Conservation (phyloP, 2,329 filamentous ascomycete species). For the Colletotrichum sp. region DNA sequence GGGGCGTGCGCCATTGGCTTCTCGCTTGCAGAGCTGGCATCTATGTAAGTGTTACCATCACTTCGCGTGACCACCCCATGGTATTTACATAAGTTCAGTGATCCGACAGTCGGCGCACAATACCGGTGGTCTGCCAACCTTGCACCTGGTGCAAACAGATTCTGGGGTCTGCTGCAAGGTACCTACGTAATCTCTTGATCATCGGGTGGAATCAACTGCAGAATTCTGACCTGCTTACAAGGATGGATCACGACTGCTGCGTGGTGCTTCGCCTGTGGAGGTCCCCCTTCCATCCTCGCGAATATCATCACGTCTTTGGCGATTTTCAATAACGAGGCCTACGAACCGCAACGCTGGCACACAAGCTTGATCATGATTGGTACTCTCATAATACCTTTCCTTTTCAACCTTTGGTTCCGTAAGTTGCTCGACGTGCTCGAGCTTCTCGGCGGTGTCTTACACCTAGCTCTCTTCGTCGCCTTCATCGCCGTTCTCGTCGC, state of each 20-base stretch:
- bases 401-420: background rate
- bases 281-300: background rate
- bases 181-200: background rate
- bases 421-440: background rate
- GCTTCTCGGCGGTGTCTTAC: background rate
- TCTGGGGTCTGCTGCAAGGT: background rate
- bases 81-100: background rate
- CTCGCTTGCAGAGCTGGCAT: background rate
- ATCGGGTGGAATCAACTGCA: background rate
- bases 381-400: background rate
- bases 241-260: background rate
- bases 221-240: background rate
- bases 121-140: background rate
- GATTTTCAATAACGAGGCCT: background rate
- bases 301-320: background rate
- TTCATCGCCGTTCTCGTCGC: background rate
- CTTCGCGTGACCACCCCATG: background rate
- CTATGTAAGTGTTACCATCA: background rate
- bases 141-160: accelerated
- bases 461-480: background rate
- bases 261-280: background rate
- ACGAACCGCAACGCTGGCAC: background rate
- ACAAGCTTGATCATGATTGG: background rate
- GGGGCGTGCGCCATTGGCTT: background rate
- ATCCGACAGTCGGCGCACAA: background rate